Base-by-base conservation (phyloP, 2,329 filamentous ascomycete genomes). In the Colletotrichum sp. region DNA sequence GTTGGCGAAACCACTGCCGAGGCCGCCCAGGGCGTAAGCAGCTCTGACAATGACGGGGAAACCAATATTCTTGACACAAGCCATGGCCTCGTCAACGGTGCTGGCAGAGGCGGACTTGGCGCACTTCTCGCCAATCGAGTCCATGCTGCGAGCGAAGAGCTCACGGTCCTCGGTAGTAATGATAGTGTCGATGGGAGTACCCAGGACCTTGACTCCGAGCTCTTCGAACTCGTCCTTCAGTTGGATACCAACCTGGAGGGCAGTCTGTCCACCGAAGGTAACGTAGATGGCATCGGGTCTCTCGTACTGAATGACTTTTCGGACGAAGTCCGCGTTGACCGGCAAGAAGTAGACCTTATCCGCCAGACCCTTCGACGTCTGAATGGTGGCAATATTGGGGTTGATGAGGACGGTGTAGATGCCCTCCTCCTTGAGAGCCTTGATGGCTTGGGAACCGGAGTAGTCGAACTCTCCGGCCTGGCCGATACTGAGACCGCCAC, bases 271-370 rank as follows among this genome's bases (percentile, higher is more conserved):
- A 89, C 97, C 97, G 79, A 99, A 99, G 4, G 97, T 98, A 80
- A 96, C 95, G 84, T 98, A 99, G 80, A 99, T 98, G 74, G 96
- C 95, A 87, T 99, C 97, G 1, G 97, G 97, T 34, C 94, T 93
- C 88, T 99, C 97, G 81, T 98, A 94, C 83, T 95, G 90, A 83
- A 99, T 98, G 83, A 99, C 96, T 87, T 98, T 98, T 83, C 96
- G 95, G 58, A 99, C 97, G 79, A 98, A 98, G 70, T 98, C 96
- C 74, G 96, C 94, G 77, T 96, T 98, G 83, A 99, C 97, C 1
- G 97, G 97, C 58, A 98, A 89, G 90, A 98, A 99, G 87, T 98
- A 99, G 67, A 99, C 97, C 89, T 98, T 98, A 86, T 99, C 97
- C 16, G 97, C 97, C 69, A 99, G 89, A 78, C 97, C 97, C 87